Evolutionary conservation across 140 eudicot species (phyloP).

Genomic region (Oenanthe javanica): DNA sequence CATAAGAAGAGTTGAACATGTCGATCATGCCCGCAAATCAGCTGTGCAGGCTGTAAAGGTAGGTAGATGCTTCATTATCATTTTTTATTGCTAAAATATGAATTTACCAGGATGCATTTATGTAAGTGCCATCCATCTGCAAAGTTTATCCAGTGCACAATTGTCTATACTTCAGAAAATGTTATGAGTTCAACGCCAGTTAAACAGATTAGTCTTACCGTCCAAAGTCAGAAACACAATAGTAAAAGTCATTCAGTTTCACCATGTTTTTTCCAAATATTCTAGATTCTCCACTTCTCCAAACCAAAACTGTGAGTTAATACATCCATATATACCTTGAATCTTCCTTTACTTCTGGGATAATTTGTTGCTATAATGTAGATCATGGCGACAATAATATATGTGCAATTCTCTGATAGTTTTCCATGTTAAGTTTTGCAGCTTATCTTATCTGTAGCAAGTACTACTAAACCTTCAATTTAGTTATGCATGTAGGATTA

Average conservation of each 20-base stretch:
- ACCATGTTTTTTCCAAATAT: background rate
- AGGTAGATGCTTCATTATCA: background rate
- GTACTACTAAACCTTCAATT: too few relatives aligned
- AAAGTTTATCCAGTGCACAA: background rate
- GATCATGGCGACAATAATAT: background rate
- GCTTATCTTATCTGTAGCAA: too few relatives aligned
- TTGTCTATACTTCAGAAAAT: background rate
- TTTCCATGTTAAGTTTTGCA: too few relatives aligned
- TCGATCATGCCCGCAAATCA: conserved; percentile 96
- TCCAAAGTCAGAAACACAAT: background rate
- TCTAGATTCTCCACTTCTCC: background rate
- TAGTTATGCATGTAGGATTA: too few relatives aligned
- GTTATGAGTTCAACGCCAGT: background rate
- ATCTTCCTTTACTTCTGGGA: background rate
- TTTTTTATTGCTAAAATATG: background rate
- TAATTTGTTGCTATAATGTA: background rate
- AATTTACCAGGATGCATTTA: background rate
- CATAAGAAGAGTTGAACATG: conserved; percentile 93
- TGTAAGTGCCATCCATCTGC: background rate
- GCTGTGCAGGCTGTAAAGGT: conserved; percentile 99
- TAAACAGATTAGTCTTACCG: too few relatives aligned
- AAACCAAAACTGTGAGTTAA: background rate
- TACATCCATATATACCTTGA: background rate
- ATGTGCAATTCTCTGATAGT: too few relatives aligned
- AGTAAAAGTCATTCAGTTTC: background rate